These are phyloP conservation scores for Axilococcus clingmanii DNA, from an alignment of 139 green algal species.

Conservation along the genomic window DNA sequence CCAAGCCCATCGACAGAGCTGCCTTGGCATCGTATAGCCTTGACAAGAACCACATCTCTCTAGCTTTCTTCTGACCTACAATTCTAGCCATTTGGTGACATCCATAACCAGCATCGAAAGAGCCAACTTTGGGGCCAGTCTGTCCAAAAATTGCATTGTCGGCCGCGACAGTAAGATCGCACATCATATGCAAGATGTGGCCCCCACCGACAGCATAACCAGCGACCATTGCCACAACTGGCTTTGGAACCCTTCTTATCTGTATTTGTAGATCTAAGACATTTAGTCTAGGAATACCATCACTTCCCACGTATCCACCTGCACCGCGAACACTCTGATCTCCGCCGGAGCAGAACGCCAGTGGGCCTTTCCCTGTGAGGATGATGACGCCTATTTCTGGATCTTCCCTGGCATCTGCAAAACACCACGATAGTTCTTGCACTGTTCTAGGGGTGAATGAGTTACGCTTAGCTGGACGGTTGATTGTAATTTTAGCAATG, in stretches of 20 bases:
- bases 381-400: conserved; percentile 82
- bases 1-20: conserved; percentile 84
- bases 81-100: conserved; percentile 86
- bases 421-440: conserved; percentile 80
- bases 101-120: conserved; percentile 96
- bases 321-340: conserved; percentile 85
- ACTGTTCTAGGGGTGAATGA: conserved; percentile 92
- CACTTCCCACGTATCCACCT: conserved; percentile 85
- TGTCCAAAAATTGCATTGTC: conserved; percentile 98
- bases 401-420: conserved; percentile 85
- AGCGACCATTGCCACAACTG: conserved; percentile 89
- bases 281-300: conserved; percentile 82
- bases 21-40: conserved; percentile 85
- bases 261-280: conserved; percentile 94
- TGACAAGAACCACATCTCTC: conserved; percentile 97
- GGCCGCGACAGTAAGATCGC: conserved; percentile 90
- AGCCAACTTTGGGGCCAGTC: conserved; percentile 93
- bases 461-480: conserved; percentile 85
- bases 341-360: conserved; percentile 94
- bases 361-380: conserved; percentile 70
- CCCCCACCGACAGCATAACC: conserved; percentile 95
- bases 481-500: conserved; percentile 96
- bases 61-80: conserved; percentile 88
- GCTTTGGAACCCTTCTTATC: conserved; percentile 88
- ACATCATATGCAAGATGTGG: conserved; percentile 98